A percentile compares a stretch with the other conserved stretches of the same genome.
phyloP scores from a whole-genome alignment of 441 rosid species.

The Pelargonium cotyledonis region DNA sequence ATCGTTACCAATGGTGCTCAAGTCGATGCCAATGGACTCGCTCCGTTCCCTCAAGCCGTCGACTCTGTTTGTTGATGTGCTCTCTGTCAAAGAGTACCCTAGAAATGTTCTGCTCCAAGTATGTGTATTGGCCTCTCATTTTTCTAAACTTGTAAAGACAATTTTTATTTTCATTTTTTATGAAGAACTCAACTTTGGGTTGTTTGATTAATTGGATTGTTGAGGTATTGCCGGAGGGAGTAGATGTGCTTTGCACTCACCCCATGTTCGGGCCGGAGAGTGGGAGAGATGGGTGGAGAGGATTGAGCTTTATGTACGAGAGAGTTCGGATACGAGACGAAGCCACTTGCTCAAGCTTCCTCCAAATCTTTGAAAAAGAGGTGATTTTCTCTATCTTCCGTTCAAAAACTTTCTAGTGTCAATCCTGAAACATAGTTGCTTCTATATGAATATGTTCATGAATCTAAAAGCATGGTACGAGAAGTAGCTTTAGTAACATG shows the following conservation, averaged over 20 bases:
- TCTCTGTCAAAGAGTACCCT: constrained; percentile 54
- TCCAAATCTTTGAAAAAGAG: constrained; percentile 42
- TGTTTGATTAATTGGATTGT: background rate
- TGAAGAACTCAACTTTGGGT: too few species aligned
- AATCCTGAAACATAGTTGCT: too few species aligned
- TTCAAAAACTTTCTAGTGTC: background rate
- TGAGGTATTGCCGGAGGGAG: constrained; percentile 45
- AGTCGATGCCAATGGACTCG: constrained; percentile 28
- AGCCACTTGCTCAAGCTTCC: constrained; percentile 38
- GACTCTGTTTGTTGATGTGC: constrained; percentile 48
- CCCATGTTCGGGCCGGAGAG: constrained; percentile 70
- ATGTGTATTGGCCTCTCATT: background rate
- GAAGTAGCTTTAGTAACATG: background rate
- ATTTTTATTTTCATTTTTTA: too few species aligned
- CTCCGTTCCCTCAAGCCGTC: constrained; percentile 25
- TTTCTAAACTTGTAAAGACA: too few species aligned
- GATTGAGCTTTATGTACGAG: constrained; percentile 40
- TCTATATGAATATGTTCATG: too few species aligned
- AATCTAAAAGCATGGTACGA: background rate
- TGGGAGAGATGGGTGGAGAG: constrained; percentile 47
- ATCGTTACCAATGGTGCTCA: constrained; percentile 34
- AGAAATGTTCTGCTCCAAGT: constrained; percentile 39
- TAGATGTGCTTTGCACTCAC: constrained; percentile 53
- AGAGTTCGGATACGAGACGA: constrained; percentile 39
- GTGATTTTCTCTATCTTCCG: constrained; percentile 16